Conservation (phyloP, 345 rosid genomes). For the Rhodomyrtus tomentosa region DNA sequence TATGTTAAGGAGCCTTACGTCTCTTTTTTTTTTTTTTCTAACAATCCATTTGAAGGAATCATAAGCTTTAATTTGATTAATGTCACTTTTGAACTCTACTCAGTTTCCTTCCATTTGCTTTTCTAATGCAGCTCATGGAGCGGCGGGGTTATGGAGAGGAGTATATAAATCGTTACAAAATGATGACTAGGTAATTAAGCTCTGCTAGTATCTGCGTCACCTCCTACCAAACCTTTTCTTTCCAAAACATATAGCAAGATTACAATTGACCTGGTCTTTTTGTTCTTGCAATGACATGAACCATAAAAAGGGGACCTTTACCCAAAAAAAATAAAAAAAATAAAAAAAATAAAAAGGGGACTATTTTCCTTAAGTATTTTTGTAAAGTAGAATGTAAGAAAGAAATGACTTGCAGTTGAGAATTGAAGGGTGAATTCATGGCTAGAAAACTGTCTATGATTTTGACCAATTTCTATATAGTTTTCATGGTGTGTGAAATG, state of each 20-base stretch:
- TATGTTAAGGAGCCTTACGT: not conserved
- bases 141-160: slow-evolving; percentile 89
- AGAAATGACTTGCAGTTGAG: not conserved
- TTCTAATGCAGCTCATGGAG: slow-evolving; percentile 66
- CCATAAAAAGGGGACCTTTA: not conserved
- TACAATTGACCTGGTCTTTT: not conserved
- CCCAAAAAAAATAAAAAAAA: too few species aligned
- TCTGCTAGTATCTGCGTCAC: not conserved
- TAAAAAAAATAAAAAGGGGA: not conserved
- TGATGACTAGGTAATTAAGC: slow-evolving; percentile 80
- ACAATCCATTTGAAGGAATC: not conserved
- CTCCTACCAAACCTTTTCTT: not conserved
- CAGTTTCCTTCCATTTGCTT: not conserved
- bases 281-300: not conserved
- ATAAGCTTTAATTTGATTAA: not conserved
- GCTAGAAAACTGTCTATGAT: not conserved
- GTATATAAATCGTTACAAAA: slow-evolving; percentile 77
- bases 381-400: not conserved
- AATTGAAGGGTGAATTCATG: not conserved
- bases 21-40: not conserved
- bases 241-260: not conserved
- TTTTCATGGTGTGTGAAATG: not conserved
- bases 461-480: not conserved
- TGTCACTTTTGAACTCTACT: not conserved
- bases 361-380: not conserved